Base-by-base conservation (phyloP, 2,329 filamentous ascomycete genomes). In the Pseudocercospora musae region DNA sequence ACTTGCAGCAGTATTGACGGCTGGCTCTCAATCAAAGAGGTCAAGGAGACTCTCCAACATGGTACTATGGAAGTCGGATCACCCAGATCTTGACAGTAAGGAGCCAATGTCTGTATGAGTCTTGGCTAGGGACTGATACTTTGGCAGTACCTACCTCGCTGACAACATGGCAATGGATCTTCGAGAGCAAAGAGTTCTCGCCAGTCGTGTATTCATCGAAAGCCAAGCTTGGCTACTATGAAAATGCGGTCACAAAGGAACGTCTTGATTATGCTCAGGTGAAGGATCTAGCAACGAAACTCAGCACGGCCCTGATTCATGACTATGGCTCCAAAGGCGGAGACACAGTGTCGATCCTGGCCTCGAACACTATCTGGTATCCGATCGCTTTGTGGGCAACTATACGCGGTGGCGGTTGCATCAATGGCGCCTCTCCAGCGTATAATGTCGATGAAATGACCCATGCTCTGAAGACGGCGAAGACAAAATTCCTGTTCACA, bases 381-480 rank as follows among this genome's bases (percentile, higher is more conserved):
- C 86, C 87, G 0, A 82, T 88, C 4, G 85, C 84, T 18, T 83
- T 88, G 77, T 81, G 85, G 64, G 81, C 82, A 0, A 80, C 82
- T 0, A 76, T 86, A 4, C 78, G 82, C 31, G 71, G 65, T 8
- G 81, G 77, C 0, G 85, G 82, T 1, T 78, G 86, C 10, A 82
- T 87, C 1, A 85, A 82, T 18, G 86, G 87, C 0, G 86, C 85
- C 0, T 85, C 81, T 7, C 86, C 87, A 0, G 86, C 85, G 0
- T 89, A 89, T 73, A 87, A 84, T 59, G 78, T 83, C 6, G 86
- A 89, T 33, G 87, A 89, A 66, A 87, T 89, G 82, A 81, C 81
- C 0, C 85, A 87, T 71, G 85, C 85, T 0, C 76, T 89, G 3
- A 82, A 82, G 64, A 85, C 80, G 1, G 83, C 81, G 1, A 75